Conservation (phyloP, 2,329 filamentous ascomycete genomes). For the Colletotrichum scovillei region DNA sequence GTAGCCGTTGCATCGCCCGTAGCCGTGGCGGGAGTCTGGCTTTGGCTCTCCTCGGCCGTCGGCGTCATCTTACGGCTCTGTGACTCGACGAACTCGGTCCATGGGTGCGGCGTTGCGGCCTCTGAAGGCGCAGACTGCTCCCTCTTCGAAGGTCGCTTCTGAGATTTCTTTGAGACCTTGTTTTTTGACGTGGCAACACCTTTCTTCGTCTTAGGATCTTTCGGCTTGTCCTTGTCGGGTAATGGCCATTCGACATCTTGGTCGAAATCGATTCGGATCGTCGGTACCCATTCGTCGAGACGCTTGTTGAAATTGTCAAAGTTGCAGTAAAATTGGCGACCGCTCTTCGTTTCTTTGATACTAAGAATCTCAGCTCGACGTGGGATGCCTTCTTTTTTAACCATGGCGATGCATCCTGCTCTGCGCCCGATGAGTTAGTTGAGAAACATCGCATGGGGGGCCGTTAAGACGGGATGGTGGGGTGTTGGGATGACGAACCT, state of each 20-base stretch:
- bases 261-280: conserved; percentile 83
- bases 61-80: conserved; percentile 58
- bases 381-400: conserved; percentile 80
- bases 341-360: conserved; percentile 89
- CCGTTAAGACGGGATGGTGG: neutral
- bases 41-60: conserved; percentile 55
- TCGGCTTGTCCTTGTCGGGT: conserved; percentile 85
- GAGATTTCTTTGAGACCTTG: conserved; percentile 66
- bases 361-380: conserved; percentile 97
- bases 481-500: conserved; percentile 62
- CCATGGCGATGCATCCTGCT: conserved; percentile 70
- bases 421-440: conserved; percentile 39
- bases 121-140: conserved; percentile 67
- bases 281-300: conserved; percentile 86
- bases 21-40: conserved; percentile 55
- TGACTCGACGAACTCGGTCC: conserved; percentile 63
- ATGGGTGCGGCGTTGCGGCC: conserved; percentile 64
- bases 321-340: conserved; percentile 93
- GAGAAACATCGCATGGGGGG: neutral
- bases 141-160: conserved; percentile 65
- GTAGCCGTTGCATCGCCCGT: conserved; percentile 58
- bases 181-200: conserved; percentile 68
- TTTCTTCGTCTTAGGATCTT: conserved; percentile 81
- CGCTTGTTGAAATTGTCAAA: conserved; percentile 98
- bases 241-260: conserved; percentile 97